Evolutionary conservation across 805 yeast species (phyloP).

Genomic region (Myxozyma neotropica): DNA sequence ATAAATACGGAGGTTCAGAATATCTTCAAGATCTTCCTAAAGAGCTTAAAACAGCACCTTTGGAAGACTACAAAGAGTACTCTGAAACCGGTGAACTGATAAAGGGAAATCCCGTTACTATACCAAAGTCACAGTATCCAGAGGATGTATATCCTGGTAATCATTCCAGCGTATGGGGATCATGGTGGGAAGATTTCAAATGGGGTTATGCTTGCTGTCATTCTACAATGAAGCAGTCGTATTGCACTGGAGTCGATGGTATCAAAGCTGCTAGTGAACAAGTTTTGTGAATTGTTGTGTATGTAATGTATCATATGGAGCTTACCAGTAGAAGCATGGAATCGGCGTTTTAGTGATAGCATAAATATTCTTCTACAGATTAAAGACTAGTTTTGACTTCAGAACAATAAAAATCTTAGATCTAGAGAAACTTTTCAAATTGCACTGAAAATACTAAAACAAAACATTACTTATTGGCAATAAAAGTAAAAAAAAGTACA

Average conservation of each 20-base stretch:
- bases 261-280: conserved; percentile 21
- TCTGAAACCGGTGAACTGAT: conserved; percentile 18
- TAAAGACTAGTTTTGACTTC: no score
- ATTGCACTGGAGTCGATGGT: conserved; percentile 43
- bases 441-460: conserved; percentile 7
- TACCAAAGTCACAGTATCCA: conserved; percentile 39
- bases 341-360: conserved; percentile 1
- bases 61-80: conserved; percentile 21
- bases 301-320: no score
- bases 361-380: no score
- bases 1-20: conserved; percentile 46
- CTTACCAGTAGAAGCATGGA: neutral
- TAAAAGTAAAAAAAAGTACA: neutral
- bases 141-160: conserved; percentile 47
- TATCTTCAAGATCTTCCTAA: conserved; percentile 27
- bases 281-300: no score
- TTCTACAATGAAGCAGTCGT: conserved; percentile 41
- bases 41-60: conserved; percentile 14
- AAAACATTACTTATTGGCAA: conserved; percentile 18
- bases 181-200: conserved; percentile 47
- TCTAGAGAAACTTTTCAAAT: conserved; percentile 13
- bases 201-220: conserved; percentile 54
- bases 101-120: conserved; percentile 13
- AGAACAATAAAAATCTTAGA: no score
- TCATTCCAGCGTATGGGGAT: conserved; percentile 51